A percentile compares a stretch with the other conserved stretches of the same genome.
Conservation (phyloP, 177 flowering plant species). For the Tripterygium wilfordii region DNA sequence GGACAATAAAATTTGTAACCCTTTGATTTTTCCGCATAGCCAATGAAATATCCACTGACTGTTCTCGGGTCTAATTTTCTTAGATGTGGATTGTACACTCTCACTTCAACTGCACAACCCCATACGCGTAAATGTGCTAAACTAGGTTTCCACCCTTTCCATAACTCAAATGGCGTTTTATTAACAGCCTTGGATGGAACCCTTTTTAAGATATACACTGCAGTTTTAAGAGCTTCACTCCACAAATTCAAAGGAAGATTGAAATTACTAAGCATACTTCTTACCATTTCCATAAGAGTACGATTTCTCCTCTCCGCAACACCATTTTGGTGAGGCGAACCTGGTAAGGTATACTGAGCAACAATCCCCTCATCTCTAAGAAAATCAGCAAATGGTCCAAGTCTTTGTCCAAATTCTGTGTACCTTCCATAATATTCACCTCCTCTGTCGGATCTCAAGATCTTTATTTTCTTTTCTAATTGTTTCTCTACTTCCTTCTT, state of each 20-base stretch:
- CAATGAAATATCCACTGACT: not conserved
- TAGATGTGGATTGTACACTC: not conserved
- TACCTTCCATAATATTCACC: constrained; percentile 1
- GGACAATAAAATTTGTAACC: not conserved
- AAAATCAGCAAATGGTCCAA: constrained; percentile 1
- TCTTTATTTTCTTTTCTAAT: not conserved
- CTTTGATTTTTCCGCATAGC: not conserved
- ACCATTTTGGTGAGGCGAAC: not conserved
- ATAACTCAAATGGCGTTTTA: constrained; percentile 3
- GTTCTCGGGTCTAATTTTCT: constrained; percentile 1
- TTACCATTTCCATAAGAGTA: too few species aligned
- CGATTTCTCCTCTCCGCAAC: too few species aligned
- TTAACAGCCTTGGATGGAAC: constrained; percentile 4
- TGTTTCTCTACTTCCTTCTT: not conserved
- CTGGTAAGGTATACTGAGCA: not conserved
- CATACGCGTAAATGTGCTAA: not conserved
- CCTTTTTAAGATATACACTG: too few species aligned
- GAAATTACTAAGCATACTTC: constrained; percentile 1
- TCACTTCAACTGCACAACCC: not conserved
- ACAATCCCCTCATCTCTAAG: not conserved
- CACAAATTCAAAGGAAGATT: not conserved
- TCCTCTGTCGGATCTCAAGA: not conserved
- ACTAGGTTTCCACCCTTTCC: constrained; percentile 1
- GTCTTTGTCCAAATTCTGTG: not conserved
- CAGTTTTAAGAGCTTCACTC: constrained; percentile 2